Percentiles rank a stretch among this genome's conserved stretches.
Evolutionary conservation across 2,329 filamentous ascomycete species (phyloP).

Genomic region (Calonectria pauciramosa): DNA sequence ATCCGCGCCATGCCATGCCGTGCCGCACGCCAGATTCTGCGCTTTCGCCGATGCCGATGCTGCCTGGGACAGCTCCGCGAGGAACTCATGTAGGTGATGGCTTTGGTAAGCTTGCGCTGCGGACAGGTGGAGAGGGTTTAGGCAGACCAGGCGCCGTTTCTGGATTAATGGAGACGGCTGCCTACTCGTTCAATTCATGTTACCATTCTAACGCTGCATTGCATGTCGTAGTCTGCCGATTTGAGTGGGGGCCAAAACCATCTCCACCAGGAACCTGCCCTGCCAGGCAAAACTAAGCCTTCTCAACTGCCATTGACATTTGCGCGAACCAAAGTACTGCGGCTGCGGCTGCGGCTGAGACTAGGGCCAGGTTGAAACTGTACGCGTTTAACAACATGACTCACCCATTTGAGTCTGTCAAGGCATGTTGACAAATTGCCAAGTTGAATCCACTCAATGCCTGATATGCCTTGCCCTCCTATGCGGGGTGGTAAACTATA

Average conservation of each 20-base stretch:
- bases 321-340: not conserved
- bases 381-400: not conserved
- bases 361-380: not conserved
- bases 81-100: constrained; percentile 11
- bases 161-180: not conserved
- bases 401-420: not conserved
- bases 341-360: not conserved
- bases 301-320: not conserved
- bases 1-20: not conserved
- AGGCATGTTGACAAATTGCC: not conserved
- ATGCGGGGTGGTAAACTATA: not conserved
- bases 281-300: not conserved
- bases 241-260: not conserved
- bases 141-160: not conserved
- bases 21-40: not conserved
- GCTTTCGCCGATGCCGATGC: not conserved
- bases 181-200: not conserved
- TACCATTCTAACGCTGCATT: not conserved
- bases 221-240: not conserved
- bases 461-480: no score
- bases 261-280: not conserved
- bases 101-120: not conserved
- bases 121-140: not conserved
- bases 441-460: not conserved
- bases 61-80: not conserved